phyloP scores from a whole-genome alignment of 192 early-diverging fungal species.

The Spizellomyces sp. region DNA sequence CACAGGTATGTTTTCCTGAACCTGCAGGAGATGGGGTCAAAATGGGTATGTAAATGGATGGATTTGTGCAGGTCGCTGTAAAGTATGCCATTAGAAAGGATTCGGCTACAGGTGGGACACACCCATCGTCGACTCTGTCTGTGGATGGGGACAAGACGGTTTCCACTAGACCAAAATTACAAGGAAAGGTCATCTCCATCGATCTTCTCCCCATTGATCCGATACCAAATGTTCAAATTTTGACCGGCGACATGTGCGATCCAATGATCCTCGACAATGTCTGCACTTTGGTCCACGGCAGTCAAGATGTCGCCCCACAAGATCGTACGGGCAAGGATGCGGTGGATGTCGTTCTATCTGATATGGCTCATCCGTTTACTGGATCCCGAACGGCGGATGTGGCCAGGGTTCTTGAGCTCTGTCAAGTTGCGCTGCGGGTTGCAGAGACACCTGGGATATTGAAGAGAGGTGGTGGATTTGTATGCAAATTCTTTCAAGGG shows the following conservation, averaged over 20 bases:
- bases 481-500: conserved; percentile 67
- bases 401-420: conserved; percentile 56
- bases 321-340: neutral
- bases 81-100: conserved; percentile 1
- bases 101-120: neutral
- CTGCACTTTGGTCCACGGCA: conserved; percentile 5
- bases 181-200: conserved; percentile 63
- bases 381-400: conserved; percentile 72
- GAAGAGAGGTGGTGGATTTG: conserved; percentile 58
- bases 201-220: conserved; percentile 72
- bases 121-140: neutral
- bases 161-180: no score
- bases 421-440: conserved; percentile 66
- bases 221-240: conserved; percentile 61
- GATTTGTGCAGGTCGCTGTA: conserved; percentile 1
- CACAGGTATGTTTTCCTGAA: conserved; percentile 56
- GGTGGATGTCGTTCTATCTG: conserved; percentile 53
- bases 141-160: neutral
- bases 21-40: neutral
- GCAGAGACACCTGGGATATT: conserved; percentile 53
- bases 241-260: conserved; percentile 72
- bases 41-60: neutral
- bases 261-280: conserved; percentile 32
- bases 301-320: neutral
- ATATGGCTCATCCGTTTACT: conserved; percentile 84